Conservation (phyloP, 176 grass and related monocot genomes). For the Triticum monococcum region DNA sequence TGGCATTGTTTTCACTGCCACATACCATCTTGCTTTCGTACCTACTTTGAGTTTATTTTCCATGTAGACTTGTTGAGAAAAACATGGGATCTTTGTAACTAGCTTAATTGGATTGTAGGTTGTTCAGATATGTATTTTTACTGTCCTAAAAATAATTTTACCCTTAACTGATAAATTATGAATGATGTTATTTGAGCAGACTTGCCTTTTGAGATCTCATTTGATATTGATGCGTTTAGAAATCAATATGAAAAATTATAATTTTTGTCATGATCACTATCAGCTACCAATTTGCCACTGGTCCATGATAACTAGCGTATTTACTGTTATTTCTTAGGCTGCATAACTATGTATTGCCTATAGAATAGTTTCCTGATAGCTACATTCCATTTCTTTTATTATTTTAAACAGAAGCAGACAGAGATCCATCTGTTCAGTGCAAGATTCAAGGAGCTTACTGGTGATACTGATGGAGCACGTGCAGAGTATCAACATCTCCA, state of each 20-base stretch:
- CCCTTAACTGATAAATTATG: not conserved
- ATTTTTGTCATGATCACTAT: not conserved
- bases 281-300: not conserved
- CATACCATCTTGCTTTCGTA: not conserved
- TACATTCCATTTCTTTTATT: not conserved
- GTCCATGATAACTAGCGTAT: not conserved
- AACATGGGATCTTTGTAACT: not conserved
- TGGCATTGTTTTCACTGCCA: not conserved
- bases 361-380: not conserved
- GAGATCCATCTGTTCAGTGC: slow-evolving; percentile 94
- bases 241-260: not conserved
- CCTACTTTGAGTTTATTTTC: not conserved
- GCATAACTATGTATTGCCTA: not conserved
- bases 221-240: slow-evolving; percentile 4
- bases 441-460: slow-evolving; percentile 82
- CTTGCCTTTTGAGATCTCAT: not conserved
- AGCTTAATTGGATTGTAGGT: not conserved
- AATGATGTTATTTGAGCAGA: not conserved
- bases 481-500: slow-evolving; percentile 81
- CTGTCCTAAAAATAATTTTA: not conserved
- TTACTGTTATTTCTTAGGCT: not conserved
- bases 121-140: slow-evolving; percentile 3
- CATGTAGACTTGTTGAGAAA: not conserved
- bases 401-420: slow-evolving; percentile 81
- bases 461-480: slow-evolving; percentile 77